Conservation (phyloP, 2,329 filamentous ascomycete genomes). For the Chrysosporium queenslandicum region DNA sequence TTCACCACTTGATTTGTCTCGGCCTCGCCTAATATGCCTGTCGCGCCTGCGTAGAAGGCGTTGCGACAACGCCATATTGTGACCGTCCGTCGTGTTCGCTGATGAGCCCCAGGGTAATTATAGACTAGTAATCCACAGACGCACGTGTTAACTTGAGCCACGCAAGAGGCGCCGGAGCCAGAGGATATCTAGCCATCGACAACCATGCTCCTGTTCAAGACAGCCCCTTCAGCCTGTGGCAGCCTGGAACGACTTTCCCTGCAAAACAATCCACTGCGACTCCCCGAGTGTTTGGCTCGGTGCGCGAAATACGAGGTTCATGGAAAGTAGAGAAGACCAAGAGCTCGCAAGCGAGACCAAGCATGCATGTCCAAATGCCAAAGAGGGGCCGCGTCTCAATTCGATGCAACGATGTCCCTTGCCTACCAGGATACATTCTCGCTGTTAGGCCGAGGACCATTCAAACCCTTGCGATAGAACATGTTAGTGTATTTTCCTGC, state of each 20-base stretch:
- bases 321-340: background rate
- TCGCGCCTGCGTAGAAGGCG: background rate
- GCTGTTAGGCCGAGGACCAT: background rate
- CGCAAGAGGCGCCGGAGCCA: background rate
- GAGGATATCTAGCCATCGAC: background rate
- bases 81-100: conserved; percentile 4
- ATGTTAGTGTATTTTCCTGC: background rate
- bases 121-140: conserved; percentile 2
- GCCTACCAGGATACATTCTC: background rate
- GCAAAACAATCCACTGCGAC: background rate
- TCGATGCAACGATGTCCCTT: conserved; percentile 8
- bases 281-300: conserved; percentile 1
- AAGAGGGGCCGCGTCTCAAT: background rate
- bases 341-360: conserved; percentile 1
- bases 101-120: conserved; percentile 7
- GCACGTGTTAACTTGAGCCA: background rate
- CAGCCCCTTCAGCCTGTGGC: background rate
- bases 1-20: conserved; percentile 3
- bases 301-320: background rate
- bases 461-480: background rate
- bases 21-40: conserved; percentile 7
- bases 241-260: background rate
- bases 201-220: conserved; percentile 3
- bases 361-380: background rate
- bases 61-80: background rate